phyloP scores from a whole-genome alignment of 2,329 filamentous ascomycete genomes.

The Fusarium napiforme region DNA sequence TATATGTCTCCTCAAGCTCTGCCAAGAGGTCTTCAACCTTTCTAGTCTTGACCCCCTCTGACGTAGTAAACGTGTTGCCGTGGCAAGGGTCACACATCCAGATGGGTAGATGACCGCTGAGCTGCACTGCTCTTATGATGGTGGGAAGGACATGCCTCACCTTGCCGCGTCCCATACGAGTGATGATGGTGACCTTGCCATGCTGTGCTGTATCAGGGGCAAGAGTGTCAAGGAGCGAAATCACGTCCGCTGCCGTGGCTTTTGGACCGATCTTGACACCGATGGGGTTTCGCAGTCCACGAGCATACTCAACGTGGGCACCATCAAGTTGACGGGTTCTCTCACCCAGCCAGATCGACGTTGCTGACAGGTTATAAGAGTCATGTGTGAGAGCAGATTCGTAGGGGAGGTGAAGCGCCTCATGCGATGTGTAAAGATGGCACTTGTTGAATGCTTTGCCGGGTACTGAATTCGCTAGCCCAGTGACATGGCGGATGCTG shows the following conservation, averaged over 20 bases:
- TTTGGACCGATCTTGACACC: background rate
- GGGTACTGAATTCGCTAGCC: background rate
- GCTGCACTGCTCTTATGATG: background rate
- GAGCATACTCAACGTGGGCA: background rate
- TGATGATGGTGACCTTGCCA: background rate
- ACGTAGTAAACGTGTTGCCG: background rate
- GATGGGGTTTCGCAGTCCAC: background rate
- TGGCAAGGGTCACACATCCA: background rate
- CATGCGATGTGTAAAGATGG: background rate
- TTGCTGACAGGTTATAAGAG: background rate
- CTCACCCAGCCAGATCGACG: background rate
- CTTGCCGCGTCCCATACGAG: background rate
- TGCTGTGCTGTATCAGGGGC: background rate
- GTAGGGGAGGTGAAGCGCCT: background rate
- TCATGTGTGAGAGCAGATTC: background rate
- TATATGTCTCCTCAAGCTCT: background rate
- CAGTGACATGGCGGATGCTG: background rate
- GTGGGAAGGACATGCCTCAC: background rate
- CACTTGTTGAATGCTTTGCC: background rate
- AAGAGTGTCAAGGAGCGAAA: background rate
- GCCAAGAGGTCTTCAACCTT: background rate
- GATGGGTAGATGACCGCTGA: background rate
- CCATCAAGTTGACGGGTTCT: background rate
- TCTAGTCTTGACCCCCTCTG: background rate
- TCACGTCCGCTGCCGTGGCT: background rate